Evolutionary conservation across 768 basidiomycete species (phyloP).

Genomic region (Boletus fagicola): DNA sequence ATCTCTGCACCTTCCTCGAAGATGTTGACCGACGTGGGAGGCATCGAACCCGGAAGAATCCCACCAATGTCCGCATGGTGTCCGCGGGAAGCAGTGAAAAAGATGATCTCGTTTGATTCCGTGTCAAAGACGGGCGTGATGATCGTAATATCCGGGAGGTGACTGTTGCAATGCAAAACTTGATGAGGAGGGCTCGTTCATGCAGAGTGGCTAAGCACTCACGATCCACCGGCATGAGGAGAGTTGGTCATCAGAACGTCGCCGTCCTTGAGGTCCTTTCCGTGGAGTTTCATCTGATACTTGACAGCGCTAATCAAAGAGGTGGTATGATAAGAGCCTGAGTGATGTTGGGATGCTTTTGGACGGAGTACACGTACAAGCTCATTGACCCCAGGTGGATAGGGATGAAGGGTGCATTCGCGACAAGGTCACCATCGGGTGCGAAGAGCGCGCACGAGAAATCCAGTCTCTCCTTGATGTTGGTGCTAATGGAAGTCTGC

Average conservation of each 20-base stretch:
- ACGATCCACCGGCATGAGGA: slow-evolving; percentile 87
- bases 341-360: not conserved
- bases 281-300: slow-evolving; percentile 82
- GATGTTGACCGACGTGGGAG: slow-evolving; percentile 85
- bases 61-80: slow-evolving; percentile 96
- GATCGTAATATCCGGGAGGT: slow-evolving; percentile 87
- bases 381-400: slow-evolving; percentile 89
- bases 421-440: slow-evolving; percentile 91
- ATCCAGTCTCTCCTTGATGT: slow-evolving; percentile 95
- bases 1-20: slow-evolving; percentile 95
- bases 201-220: slow-evolving; percentile 32
- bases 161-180: slow-evolving; percentile 36
- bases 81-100: slow-evolving; percentile 90
- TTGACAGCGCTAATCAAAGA: slow-evolving; percentile 65
- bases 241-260: slow-evolving; percentile 95
- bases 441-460: slow-evolving; percentile 95
- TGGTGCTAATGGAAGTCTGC: slow-evolving; percentile 87
- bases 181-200: not conserved
- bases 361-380: slow-evolving; percentile 56
- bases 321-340: not conserved
- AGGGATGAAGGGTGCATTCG: slow-evolving; percentile 90
- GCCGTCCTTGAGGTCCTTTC: slow-evolving; percentile 72
- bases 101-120: slow-evolving; percentile 68
- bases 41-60: slow-evolving; percentile 93
- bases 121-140: slow-evolving; percentile 88